phyloP scores from a whole-genome alignment of 2,329 filamentous ascomycete genomes.

The Cyclaneusma minus region DNA sequence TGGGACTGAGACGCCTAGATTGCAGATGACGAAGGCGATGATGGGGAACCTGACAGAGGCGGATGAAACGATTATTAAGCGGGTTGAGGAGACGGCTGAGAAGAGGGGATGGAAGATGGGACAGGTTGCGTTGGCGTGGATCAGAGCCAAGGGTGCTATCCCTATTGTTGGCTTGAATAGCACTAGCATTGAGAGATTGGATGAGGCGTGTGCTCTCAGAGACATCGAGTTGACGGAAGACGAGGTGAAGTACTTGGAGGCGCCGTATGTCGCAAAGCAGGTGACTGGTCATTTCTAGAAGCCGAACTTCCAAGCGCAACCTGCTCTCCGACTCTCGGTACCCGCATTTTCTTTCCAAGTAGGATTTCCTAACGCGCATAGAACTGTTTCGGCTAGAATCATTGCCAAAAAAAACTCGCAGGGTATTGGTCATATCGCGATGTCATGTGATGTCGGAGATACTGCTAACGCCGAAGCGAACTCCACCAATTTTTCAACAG shows the following conservation, averaged over 20 bases:
- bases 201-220: conserved; percentile 27
- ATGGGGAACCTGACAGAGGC: conserved; percentile 15
- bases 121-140: conserved; percentile 37
- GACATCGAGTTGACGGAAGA: conserved; percentile 25
- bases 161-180: conserved; percentile 31
- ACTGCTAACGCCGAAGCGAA: too few species aligned
- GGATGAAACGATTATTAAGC: conserved; percentile 31
- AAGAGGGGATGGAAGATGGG: conserved; percentile 38
- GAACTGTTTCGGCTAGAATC: too few species aligned
- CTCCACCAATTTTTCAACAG: too few species aligned
- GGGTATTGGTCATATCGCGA: too few species aligned
- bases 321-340: too few species aligned
- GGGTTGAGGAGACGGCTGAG: conserved; percentile 35
- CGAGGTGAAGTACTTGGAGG: conserved; percentile 32
- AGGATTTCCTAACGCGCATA: too few species aligned
- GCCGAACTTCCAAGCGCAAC: too few species aligned
- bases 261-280: conserved; percentile 26
- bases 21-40: conserved; percentile 1
- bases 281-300: conserved; percentile 3
- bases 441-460: too few species aligned
- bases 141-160: conserved; percentile 22
- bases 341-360: too few species aligned
- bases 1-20: conserved; percentile 11
- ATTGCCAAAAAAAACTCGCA: too few species aligned
- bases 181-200: conserved; percentile 28